Percentiles rank a stretch among this genome's conserved stretches.
phyloP scores from a whole-genome alignment of 345 rosid species.

The Salix viminalis region DNA sequence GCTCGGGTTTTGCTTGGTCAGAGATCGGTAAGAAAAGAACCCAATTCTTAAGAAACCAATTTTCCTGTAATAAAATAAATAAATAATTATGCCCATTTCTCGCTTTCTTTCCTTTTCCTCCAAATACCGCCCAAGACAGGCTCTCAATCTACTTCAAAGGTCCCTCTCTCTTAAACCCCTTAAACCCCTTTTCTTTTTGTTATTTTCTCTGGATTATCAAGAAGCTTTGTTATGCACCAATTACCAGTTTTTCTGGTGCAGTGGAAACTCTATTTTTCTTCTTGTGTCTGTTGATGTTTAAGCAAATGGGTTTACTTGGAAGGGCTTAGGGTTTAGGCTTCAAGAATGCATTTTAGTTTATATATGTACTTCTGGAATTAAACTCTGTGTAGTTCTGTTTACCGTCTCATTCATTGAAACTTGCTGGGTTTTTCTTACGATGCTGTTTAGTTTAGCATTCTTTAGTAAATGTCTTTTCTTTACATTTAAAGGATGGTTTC shows the following conservation, averaged over 20 bases:
- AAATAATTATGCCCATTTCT: slow-evolving; percentile 1
- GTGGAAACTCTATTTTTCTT: not conserved
- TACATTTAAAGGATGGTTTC: not conserved
- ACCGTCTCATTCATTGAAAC: not conserved
- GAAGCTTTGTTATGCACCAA: not conserved
- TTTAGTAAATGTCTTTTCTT: not conserved
- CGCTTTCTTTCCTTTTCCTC: slow-evolving; percentile 15
- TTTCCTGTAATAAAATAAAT: not conserved
- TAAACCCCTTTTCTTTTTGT: not conserved
- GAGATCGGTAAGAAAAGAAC: not conserved
- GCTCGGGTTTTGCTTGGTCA: not conserved
- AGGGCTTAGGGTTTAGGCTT: not conserved
- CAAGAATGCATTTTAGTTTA: not conserved
- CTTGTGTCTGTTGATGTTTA: not conserved
- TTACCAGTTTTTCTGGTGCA: not conserved
- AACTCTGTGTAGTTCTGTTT: not conserved
- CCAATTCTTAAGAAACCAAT: slow-evolving; percentile 6
- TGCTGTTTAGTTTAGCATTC: not conserved
- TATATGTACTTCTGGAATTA: not conserved
- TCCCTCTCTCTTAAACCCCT: slow-evolving; percentile 6
- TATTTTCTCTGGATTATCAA: not conserved
- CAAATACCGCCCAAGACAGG: not conserved
- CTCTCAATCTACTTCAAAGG: slow-evolving; percentile 18
- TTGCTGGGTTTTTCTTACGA: not conserved
- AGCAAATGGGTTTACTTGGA: not conserved